These are phyloP conservation scores for Cercospora citrullina DNA, from an alignment of 2,329 filamentous ascomycete genomes.

Conservation along the genomic window DNA sequence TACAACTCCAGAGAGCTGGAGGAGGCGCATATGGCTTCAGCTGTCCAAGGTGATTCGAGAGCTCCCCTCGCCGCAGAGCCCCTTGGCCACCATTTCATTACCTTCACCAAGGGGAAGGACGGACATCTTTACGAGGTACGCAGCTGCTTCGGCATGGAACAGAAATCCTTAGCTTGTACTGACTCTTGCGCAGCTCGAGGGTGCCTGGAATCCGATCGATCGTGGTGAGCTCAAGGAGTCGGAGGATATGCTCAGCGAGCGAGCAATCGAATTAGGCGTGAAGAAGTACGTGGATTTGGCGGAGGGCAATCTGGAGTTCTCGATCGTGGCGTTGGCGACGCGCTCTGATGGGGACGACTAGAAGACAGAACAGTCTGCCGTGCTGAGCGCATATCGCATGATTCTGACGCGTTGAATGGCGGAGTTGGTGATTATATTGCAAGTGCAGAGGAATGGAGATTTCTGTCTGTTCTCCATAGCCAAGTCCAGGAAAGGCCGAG, in stretches of 20 bases:
- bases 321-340: slow-evolving; percentile 46
- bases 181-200: slow-evolving; percentile 35
- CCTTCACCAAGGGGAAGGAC: slow-evolving; percentile 50
- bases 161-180: neutral
- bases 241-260: slow-evolving; percentile 49
- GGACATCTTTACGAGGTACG: slow-evolving; percentile 49
- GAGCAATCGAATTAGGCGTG: slow-evolving; percentile 45
- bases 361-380: neutral
- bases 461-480: neutral
- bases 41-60: slow-evolving; percentile 44
- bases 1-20: slow-evolving; percentile 52
- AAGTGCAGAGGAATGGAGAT: neutral
- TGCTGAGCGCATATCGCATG: neutral
- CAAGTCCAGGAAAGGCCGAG: neutral
- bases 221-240: slow-evolving; percentile 42
- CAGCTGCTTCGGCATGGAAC: neutral
- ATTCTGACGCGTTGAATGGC: neutral
- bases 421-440: neutral
- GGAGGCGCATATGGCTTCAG: slow-evolving; percentile 46
- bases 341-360: slow-evolving; percentile 14
- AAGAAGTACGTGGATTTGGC: slow-evolving; percentile 43
- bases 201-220: slow-evolving; percentile 47
- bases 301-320: slow-evolving; percentile 46
- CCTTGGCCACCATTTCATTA: slow-evolving; percentile 48
- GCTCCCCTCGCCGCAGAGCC: slow-evolving; percentile 37